Base-by-base conservation (phyloP, 2,329 filamentous ascomycete genomes). In the Tolypocladium inflatum region DNA sequence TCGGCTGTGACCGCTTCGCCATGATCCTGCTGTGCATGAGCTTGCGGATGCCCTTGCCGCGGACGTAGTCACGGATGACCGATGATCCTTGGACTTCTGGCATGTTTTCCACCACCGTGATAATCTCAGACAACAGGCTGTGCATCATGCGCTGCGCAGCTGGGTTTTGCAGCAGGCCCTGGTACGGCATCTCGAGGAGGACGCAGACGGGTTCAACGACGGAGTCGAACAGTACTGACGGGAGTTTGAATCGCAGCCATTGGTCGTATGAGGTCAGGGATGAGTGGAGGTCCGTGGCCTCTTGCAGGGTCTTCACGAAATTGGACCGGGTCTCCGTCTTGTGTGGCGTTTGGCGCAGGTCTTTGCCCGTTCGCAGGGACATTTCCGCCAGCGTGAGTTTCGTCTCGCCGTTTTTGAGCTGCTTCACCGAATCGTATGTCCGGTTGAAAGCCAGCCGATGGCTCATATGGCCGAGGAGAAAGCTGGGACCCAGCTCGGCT, bases 141-240 rank as follows among this genome's bases (percentile, higher is more conserved):
- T 87, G 80, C 73, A 93, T 88, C 50, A 89, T 79, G 45, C 80
- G 78, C 19, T 82, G 83, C 0, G 89, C 79, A 43, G 82, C 76
- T 61, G 78, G 79, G 71, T 92, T 92, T 65, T 82, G 80, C 9
- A 88, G 73, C 0, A 97, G 72, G 53, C 85, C 78, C 50, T 88
- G 84, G 68, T 95, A 96, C 35, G 82, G 80, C 64, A 87, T 84
- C 65, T 95, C 89, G 55, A 95, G 80, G 10, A 96, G 76, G 2
- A 89, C 87, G 4, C 90, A 92, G 6, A 97, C 77, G 0, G 93
- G 87, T 62, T 96, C 92, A 57, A 95, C 83, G 35, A 94, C 80
- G 54, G 86, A 83, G 61, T 87, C 86, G 64, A 92, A 83, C 2
- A 90, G 85, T 42, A 97, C 78, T 53, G 86, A 87, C 53, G 93